Evolutionary conservation across 306 rosid species (phyloP), one percentile per base, ranked within the genome.

Genomic region (Acacia melanoxylon): DNA sequence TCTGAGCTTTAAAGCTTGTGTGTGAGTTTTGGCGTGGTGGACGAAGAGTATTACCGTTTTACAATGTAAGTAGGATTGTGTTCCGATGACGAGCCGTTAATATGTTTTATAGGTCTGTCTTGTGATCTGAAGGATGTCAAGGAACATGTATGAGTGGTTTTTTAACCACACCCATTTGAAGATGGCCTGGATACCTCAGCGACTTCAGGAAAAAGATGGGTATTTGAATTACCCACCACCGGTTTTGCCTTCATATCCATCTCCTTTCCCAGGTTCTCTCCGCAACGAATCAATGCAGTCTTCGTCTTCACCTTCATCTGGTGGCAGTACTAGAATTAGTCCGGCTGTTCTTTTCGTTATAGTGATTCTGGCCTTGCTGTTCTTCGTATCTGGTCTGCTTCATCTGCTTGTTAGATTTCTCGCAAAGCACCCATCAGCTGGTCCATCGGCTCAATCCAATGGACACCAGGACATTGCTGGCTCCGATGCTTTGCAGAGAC

Each of bases 311-410:
- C 25, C 91, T 5, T 37, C 98, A 24, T 87, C 98, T 10, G 65
- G 27, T 41, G 88, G 97, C 78, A 89, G 98, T 49, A 84, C 92
- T 83, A 95, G 83, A 61, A 93, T 91, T 79, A 95, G 96, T 84
- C 99, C 99, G 3, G 99, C 98, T 77, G 92, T 95, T 86, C 98
- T 95, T 70, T 95, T 95, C 79, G 88, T 95, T 56, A 95, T 95
- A 62, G 99, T 95, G 61, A 92, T 95, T 85, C 82, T 95, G 72
- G 99, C 99, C 54, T 97, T 93, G 25, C 72, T 93, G 74, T 95
- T 95, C 67, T 95, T 95, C 90, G 90, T 95, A 69, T 93, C 99
- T 87, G 99, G 99, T 46, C 61, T 95, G 56, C 99, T 95, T 61
- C 99, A 95, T 79, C 85, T 95, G 68, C 99, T 95, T 75, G 93